Evolutionary conservation across 169 alveolate genomes (phyloP).

Genomic region (Eimeria maxima): DNA sequence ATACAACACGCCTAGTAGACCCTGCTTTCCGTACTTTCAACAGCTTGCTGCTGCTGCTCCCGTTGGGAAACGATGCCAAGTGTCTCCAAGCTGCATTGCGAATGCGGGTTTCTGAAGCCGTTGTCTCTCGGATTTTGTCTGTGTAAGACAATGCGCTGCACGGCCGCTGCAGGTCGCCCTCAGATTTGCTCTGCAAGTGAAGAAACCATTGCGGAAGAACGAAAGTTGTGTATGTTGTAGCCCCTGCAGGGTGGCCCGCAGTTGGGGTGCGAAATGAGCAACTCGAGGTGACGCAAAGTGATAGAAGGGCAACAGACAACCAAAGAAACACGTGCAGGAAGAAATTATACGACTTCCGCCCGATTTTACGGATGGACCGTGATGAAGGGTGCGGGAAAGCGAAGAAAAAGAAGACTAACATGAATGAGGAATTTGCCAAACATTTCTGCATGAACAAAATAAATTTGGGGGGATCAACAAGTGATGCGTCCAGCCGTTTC

Average conservation of each 20-base stretch:
- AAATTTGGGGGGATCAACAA: background rate
- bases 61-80: background rate
- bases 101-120: background rate
- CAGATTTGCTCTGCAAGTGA: background rate
- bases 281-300: constrained; percentile 25
- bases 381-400: constrained; percentile 12
- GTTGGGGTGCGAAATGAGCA: constrained; percentile 25
- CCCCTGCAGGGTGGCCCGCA: background rate
- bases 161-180: background rate
- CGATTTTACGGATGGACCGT: background rate
- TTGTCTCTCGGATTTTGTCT: background rate
- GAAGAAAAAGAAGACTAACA: background rate
- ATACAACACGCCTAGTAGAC: background rate
- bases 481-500: background rate
- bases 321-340: background rate
- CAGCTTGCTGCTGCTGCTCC: background rate
- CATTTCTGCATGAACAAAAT: constrained; percentile 6
- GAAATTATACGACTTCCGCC: background rate
- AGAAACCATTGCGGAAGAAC: background rate
- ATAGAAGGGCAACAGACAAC: background rate
- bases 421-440: background rate
- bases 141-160: background rate
- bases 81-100: background rate
- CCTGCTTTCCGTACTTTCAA: background rate
- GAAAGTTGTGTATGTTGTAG: background rate